phyloP scores from a whole-genome alignment of 257 asterid species.

The Capsicum baccatum region DNA sequence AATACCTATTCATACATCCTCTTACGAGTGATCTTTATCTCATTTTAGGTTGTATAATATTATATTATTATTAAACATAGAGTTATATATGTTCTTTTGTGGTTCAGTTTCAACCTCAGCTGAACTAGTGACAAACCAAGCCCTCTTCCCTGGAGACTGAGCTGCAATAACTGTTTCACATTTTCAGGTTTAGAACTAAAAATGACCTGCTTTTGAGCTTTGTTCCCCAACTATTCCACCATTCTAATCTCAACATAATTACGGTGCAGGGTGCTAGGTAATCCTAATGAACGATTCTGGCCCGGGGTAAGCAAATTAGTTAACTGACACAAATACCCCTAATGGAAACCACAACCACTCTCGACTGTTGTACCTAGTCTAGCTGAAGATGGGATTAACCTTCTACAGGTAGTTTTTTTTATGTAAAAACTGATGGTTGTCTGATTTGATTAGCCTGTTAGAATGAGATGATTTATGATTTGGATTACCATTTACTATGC shows the following conservation, averaged over 20 bases:
- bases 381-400: constrained; percentile 73
- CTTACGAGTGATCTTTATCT: too few species aligned
- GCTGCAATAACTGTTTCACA: constrained; percentile 94
- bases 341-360: constrained; percentile 80
- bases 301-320: constrained; percentile 87
- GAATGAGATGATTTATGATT: background rate
- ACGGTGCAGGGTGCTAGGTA: constrained; percentile 68
- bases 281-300: constrained; percentile 85
- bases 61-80: too few species aligned
- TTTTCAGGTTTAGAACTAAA: constrained; percentile 63
- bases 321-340: constrained; percentile 97
- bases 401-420: constrained; percentile 53
- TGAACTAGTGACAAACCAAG: constrained; percentile 58
- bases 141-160: constrained; percentile 92
- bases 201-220: background rate
- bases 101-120: too few species aligned
- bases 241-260: background rate
- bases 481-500: background rate
- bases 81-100: too few species aligned
- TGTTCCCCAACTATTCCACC: background rate
- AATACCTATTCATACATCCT: too few species aligned
- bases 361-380: constrained; percentile 74
- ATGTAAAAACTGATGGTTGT: too few species aligned
- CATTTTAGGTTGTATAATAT: too few species aligned
- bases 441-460: background rate